Base-by-base conservation (phyloP, 129 eudicot species). In the Saussurea involucrata region DNA sequence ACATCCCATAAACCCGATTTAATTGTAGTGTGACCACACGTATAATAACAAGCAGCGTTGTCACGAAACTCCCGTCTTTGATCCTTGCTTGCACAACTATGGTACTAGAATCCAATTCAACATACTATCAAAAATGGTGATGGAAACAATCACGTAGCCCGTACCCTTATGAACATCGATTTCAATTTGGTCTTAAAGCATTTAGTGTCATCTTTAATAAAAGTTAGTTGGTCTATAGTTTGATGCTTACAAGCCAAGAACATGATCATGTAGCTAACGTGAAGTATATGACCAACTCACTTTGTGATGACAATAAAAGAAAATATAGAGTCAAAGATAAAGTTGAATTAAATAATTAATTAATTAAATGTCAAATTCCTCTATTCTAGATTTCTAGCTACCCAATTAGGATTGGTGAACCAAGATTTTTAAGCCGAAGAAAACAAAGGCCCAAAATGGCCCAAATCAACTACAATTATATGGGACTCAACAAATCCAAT, bases 181-280 rank as follows among this genome's bases (percentile, higher is more conserved):
- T 44, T 13, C 70, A n/a, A 46, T 28, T 24, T 73, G 66, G 69
- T 73, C 42, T 72, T 21, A 65, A 21, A 53, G 37, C 55, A 32
- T 79, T 53, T 11, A 17, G 33, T 13, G 29, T 33, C 73, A 72
- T 71, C 40, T 42, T 69, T 42, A 13, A 21, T 57, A 4, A 46
- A 53, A 63, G 57, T 63, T 6, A 63, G 66, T 36, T 25, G 27
- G 83, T 63, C 73, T 21, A 46, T 29, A 58, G 13, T 80, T 80
- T 61, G 3, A 73, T 66, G 65, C 83, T 80, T 72, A 65, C 68
- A 80, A 80, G 83, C 68, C 29, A 80, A 53, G 83, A 32, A 65
- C 60, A 78, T 49, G 31, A n/a, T 46, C 27, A 69, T 24, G 1
- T 53, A 17, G 44, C 21, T 71, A 79, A 36, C 68, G 68, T 73